Conservation (phyloP, 345 rosid genomes). For the Eucalyptus coolabah region DNA sequence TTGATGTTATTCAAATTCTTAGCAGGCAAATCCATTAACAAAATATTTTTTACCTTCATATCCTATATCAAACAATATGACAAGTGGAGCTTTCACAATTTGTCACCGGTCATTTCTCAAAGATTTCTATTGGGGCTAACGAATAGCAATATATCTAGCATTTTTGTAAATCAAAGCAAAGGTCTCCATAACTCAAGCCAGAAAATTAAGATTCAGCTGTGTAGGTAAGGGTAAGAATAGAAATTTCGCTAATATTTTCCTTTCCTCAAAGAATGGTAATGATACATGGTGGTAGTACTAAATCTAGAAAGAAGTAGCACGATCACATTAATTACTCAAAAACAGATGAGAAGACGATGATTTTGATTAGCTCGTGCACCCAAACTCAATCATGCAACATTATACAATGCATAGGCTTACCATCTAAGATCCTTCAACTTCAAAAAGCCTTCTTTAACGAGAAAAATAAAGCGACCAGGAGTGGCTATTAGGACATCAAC, state of each 20-base stretch:
- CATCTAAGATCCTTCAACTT: conserved; percentile 57
- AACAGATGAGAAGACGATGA: background rate
- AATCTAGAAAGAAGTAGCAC: background rate
- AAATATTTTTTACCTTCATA: background rate
- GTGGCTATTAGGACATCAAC: conserved; percentile 84
- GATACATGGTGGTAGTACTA: background rate
- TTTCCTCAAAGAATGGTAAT: background rate
- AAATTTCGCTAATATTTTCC: background rate
- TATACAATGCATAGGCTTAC: conserved; percentile 13
- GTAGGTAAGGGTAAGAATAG: background rate
- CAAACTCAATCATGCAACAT: background rate
- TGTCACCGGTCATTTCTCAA: background rate
- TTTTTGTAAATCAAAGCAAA: background rate
- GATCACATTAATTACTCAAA: background rate
- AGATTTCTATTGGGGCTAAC: background rate
- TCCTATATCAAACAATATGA: background rate
- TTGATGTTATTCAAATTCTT: background rate
- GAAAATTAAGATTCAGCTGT: background rate
- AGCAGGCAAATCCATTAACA: background rate
- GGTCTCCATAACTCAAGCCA: background rate
- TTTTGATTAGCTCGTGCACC: background rate
- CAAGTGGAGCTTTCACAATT: background rate
- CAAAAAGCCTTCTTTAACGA: conserved; percentile 64
- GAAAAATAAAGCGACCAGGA: conserved; percentile 91
- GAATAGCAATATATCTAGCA: background rate